Base-by-base conservation (phyloP, 1,284 basidiomycete genomes). In the Butyriboletus appendiculatus region DNA sequence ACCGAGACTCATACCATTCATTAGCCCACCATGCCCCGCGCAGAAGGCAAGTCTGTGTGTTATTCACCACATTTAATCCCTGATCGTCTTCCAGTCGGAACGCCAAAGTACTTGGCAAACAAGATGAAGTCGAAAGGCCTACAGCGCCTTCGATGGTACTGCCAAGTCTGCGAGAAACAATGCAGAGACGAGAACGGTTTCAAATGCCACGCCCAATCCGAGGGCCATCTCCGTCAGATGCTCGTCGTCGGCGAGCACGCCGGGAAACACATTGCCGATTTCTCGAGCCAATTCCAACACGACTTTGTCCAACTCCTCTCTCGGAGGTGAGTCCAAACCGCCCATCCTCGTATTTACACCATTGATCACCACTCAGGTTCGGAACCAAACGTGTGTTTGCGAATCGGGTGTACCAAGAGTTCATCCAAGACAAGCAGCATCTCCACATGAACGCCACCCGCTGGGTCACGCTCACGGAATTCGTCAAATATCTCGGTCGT, bases 361-460 rank as follows among this genome's bases (percentile, higher is more conserved):
- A 20, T 45, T 43, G 45, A 47, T 48, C 16, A 28, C 15, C 43
- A 10, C 14, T 15, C 64, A 92, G 94, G 60, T 96, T 94, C 71
- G 91, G 92, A 10, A 98, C 95, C 1, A 95, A 96, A 70, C 90
- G 95, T 46, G 93, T 97, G 26, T 84, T 87, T 59, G 94, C 94
- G 37, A 99, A 99, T 70, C 88, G 86, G 48, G 96, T 99, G 16
- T 99, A 99, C 69, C 96, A 99, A 74, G 97, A 99, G 72, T 96
- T 93, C 75, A 99, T 99, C 62, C 84, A 92, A 56, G 96, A 98
- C 75, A 96, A 96, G 73, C 73, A 82, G 48, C 97, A 99, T 72
- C 78, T 96, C 24, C 97, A 99, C 76, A 99, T 99, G 97, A 99
- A 99, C 74, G 80, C 96, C 6, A 99, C 97, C 11, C 86, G 93